Evolutionary conservation across 2,329 filamentous ascomycete genomes (phyloP).

Genomic region (Aureobasidium sp.): DNA sequence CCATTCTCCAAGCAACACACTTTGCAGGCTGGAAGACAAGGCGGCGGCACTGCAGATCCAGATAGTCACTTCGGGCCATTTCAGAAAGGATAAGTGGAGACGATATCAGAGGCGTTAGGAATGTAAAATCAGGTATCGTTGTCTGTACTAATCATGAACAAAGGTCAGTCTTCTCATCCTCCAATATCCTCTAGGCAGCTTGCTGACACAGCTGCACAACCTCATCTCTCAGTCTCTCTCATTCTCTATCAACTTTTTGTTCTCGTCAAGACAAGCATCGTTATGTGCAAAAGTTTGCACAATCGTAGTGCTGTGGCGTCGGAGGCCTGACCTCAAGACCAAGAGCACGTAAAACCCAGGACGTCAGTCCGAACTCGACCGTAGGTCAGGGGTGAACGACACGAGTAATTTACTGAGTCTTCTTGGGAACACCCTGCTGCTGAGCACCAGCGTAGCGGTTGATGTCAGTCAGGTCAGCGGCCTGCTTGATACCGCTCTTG

Average conservation of each 20-base stretch:
- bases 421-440: conserved; percentile 49
- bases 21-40: background rate
- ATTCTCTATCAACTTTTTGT: conserved; percentile 5
- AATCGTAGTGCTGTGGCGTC: background rate
- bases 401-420: conserved; percentile 43
- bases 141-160: conserved; percentile 8
- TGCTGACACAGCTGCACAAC: conserved; percentile 1
- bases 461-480: conserved; percentile 70
- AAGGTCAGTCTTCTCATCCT: conserved; percentile 8
- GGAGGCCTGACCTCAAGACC: background rate
- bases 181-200: conserved; percentile 3
- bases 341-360: background rate
- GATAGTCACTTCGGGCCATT: background rate
- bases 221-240: background rate
- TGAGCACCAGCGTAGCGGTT: conserved; percentile 55
- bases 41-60: background rate
- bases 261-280: background rate
- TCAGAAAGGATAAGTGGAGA: background rate
- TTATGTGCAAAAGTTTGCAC: background rate
- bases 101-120: background rate
- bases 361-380: background rate
- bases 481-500: conserved; percentile 66
- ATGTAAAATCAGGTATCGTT: conserved; percentile 8
- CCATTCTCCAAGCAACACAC: background rate
- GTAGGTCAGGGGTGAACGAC: background rate